Conservation (phyloP, 768 basidiomycete genomes). For the Vishniacozyma victoriae region DNA sequence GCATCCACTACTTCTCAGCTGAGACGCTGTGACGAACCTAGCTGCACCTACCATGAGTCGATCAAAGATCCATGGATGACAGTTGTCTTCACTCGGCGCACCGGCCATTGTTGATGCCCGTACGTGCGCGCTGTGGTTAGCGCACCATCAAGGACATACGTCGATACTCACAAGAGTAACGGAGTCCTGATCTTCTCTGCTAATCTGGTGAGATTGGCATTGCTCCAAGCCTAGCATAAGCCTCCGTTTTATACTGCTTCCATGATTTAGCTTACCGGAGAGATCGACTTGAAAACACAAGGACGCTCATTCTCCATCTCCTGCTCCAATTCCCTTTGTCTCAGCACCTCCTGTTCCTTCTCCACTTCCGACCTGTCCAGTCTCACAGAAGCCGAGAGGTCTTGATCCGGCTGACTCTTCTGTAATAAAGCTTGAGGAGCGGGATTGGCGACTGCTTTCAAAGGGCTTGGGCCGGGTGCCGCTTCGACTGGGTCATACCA, state of each 20-base stretch:
- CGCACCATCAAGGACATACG: background rate
- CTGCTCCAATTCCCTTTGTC: slow-evolving; percentile 23
- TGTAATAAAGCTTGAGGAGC: background rate
- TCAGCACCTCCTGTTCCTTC: slow-evolving; percentile 12
- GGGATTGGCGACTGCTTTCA: background rate
- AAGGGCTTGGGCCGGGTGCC: background rate
- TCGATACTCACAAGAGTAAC: slow-evolving; percentile 71
- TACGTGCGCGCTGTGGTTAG: slow-evolving; percentile 64
- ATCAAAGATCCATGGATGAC: slow-evolving; percentile 84
- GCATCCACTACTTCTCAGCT: slow-evolving; percentile 71
- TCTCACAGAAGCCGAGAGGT: background rate
- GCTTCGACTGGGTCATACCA: slow-evolving; percentile 77
- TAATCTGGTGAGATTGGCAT: slow-evolving; percentile 81
- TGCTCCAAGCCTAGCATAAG: slow-evolving; percentile 82
- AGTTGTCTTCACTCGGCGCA: slow-evolving; percentile 47
- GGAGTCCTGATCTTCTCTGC: slow-evolving; percentile 97
- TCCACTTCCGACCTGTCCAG: too few relatives aligned
- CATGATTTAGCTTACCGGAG: slow-evolving; percentile 81
- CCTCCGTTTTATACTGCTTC: background rate
- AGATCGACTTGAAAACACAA: slow-evolving; percentile 92
- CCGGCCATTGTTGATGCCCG: slow-evolving; percentile 68
- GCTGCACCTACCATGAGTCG: slow-evolving; percentile 72
- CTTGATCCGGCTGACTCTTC: background rate
- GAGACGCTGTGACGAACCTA: background rate
- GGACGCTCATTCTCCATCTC: slow-evolving; percentile 51